These are phyloP conservation scores for Stylosanthes scabra DNA, from an alignment of 331 rosid species.

Conservation along the genomic window DNA sequence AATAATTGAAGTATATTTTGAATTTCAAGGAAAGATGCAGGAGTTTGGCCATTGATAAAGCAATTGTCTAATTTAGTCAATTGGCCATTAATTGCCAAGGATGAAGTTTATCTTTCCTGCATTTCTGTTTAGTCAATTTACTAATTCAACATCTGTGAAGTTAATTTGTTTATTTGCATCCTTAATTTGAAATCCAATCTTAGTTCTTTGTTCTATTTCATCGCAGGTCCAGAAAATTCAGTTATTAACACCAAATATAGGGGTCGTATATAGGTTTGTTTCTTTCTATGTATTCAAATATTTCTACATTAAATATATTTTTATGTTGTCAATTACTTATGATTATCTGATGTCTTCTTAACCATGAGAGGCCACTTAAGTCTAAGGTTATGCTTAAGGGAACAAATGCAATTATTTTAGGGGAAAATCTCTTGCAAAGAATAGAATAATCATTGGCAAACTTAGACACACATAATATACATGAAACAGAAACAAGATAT, in stretches of 20 bases:
- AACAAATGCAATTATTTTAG: neutral
- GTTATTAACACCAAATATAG: constrained; percentile 85
- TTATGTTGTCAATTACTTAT: neutral
- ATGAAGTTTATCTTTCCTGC: neutral
- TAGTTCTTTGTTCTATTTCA: constrained; percentile 16
- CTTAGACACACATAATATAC: no score
- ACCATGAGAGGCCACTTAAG: constrained; percentile 10
- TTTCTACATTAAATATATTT: constrained; percentile 33
- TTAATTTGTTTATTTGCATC: constrained; percentile 2
- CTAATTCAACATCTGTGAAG: neutral
- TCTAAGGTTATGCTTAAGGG: constrained; percentile 23
- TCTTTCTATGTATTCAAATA: constrained; percentile 31
- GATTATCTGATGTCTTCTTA: constrained; percentile 18
- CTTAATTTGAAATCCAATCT: constrained; percentile 30
- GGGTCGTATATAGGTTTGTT: constrained; percentile 92
- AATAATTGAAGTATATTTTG: neutral
- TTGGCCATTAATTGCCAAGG: neutral
- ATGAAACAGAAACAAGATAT: neutral
- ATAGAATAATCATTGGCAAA: neutral
- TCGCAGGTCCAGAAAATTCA: constrained; percentile 93
- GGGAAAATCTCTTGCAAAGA: neutral
- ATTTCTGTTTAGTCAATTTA: neutral
- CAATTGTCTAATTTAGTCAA: neutral
- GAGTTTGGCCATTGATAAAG: constrained; percentile 8
- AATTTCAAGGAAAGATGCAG: neutral